These are phyloP conservation scores for Cyberlindnera galapagoensis DNA, from an alignment of 805 yeast species.

Conservation along the genomic window DNA sequence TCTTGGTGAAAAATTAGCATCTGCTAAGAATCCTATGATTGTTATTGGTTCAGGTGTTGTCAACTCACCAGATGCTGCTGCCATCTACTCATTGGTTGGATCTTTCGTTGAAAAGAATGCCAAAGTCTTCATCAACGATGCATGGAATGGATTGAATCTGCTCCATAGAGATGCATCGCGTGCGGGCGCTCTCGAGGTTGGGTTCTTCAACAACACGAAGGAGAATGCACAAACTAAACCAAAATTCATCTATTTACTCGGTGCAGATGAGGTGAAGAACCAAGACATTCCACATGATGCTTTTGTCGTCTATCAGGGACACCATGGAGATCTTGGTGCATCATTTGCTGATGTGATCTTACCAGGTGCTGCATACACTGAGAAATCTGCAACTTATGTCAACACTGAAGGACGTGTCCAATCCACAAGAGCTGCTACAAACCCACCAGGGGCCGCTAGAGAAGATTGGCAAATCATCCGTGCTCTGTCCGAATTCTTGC, in stretches of 20 bases:
- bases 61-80: slow-evolving; percentile 57
- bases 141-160: slow-evolving; percentile 78
- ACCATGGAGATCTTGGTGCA: slow-evolving; percentile 88
- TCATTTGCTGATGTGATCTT: slow-evolving; percentile 80
- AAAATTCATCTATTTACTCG: slow-evolving; percentile 72
- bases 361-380: slow-evolving; percentile 88
- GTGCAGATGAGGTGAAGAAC: slow-evolving; percentile 74
- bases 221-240: slow-evolving; percentile 44
- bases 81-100: slow-evolving; percentile 53
- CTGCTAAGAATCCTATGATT: slow-evolving; percentile 69
- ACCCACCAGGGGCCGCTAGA: slow-evolving; percentile 84
- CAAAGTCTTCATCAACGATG: slow-evolving; percentile 53
- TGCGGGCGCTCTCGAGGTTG: slow-evolving; percentile 80
- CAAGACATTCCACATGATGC: slow-evolving; percentile 75
- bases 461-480: slow-evolving; percentile 88
- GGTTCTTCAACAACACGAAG: slow-evolving; percentile 45
- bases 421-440: slow-evolving; percentile 77
- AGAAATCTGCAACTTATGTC: slow-evolving; percentile 76
- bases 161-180: slow-evolving; percentile 86
- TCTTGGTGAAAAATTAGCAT: slow-evolving; percentile 58
- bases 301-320: slow-evolving; percentile 85
- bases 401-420: slow-evolving; percentile 90
- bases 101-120: slow-evolving; percentile 47
- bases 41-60: slow-evolving; percentile 77
- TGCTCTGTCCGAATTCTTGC: slow-evolving; percentile 75